phyloP scores from a whole-genome alignment of 305 asterid species.

The Rubia balearica region DNA sequence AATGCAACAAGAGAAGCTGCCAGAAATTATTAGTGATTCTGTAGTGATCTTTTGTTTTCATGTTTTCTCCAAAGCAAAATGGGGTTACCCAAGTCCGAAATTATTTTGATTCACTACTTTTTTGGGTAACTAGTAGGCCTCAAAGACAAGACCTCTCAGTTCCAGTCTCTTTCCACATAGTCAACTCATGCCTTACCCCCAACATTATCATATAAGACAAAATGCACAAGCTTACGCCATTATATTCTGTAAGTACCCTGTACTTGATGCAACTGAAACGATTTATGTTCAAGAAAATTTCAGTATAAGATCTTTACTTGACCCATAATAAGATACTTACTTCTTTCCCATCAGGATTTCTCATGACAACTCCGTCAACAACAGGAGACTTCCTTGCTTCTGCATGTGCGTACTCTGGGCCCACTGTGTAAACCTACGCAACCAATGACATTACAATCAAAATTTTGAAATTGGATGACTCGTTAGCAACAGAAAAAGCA shows the following conservation, averaged over 20 bases:
- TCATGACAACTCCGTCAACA: slow-evolving; percentile 99
- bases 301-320: neutral
- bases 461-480: neutral
- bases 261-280: neutral
- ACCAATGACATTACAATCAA: slow-evolving; percentile 2
- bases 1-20: neutral
- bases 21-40: neutral
- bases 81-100: neutral
- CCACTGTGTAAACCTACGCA: slow-evolving; percentile 89
- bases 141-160: neutral
- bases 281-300: neutral
- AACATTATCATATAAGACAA: neutral
- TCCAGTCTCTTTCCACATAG: neutral
- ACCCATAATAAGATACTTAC: slow-evolving; percentile 34
- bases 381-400: slow-evolving; percentile 99
- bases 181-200: neutral
- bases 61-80: neutral
- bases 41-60: neutral
- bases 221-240: neutral
- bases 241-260: neutral
- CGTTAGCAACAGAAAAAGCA: neutral
- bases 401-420: slow-evolving; percentile 99
- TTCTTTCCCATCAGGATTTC: slow-evolving; percentile 98
- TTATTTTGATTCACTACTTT: neutral
- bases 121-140: neutral